Base-by-base conservation (phyloP, 345 rosid species). In the Heritiera fomes region DNA sequence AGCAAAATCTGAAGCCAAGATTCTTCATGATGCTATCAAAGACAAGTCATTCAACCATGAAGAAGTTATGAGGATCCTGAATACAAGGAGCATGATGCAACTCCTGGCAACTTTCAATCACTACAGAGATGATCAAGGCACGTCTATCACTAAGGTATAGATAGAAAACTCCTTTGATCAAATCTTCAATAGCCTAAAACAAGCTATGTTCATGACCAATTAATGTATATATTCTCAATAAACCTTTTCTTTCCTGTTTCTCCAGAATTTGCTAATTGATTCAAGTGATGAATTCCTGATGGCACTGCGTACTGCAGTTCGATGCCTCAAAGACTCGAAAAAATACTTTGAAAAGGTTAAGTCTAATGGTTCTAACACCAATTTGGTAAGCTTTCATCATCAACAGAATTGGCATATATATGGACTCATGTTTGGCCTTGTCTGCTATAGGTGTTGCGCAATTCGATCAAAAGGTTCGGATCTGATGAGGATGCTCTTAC, bases 331-430 rank as follows among this genome's bases (percentile, higher is more conserved):
- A 9, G 80, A 87, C 65, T 78, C 83, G 0, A 84, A 82, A 20
- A 90, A 86, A 79, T 89, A 91, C 79, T 90, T 75, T 14, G 93
- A 91, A 59, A 84, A 90, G 95, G 95, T 88, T 28, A n/a, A 8
- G 7, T 34, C 47, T 72, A 2, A 13, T 32, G 8, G 32, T 63
- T 18, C 43, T 13, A 13, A 11, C 28, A 30, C 18, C 18, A 62
- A 7, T 62, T 62, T 5, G 41, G 8, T 30, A 11, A 32, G 17
- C 41, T 62, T 32, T 32, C 38, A 5, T 13, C 9, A 32, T 32
- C 40, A 13, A 11, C 15, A 30, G n/a, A 60, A 28, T 60, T 23
- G 34, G 65, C 1, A 10, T 8, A 8, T 59, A 23, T 4, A 9
- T 60, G 2, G 61, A 56, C 38, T 60, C 17, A 61, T 10, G 28